Evolutionary conservation across 2,329 filamentous ascomycete species (phyloP).

Genomic region (Venturia pyrina): DNA sequence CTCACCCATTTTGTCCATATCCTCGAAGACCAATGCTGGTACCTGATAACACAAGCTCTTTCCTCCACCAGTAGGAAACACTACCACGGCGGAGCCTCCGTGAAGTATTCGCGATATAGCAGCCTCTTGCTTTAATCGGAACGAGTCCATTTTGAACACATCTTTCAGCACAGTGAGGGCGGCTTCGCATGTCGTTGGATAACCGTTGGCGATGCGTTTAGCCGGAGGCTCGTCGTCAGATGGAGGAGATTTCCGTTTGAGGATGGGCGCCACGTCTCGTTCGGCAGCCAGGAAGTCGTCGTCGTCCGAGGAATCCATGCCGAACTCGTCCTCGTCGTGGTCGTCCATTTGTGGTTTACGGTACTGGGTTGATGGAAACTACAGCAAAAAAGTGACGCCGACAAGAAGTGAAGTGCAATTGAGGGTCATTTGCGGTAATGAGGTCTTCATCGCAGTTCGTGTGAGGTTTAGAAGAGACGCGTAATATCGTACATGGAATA

Average conservation of each 20-base stretch:
- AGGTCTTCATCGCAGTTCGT: background rate
- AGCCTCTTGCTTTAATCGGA: constrained; percentile 37
- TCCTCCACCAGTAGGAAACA: constrained; percentile 35
- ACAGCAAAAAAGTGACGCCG: background rate
- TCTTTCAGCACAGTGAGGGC: constrained; percentile 26
- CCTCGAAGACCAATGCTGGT: constrained; percentile 33
- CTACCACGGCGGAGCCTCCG: constrained; percentile 33
- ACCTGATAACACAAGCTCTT: constrained; percentile 34
- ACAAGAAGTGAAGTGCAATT: too few relatives aligned
- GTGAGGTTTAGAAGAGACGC: background rate
- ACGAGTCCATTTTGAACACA: constrained; percentile 31
- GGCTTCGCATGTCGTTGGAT: background rate
- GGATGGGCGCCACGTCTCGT: background rate
- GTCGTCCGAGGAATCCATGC: constrained; percentile 18
- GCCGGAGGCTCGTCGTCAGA: background rate
- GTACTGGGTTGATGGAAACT: background rate
- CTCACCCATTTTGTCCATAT: constrained; percentile 48
- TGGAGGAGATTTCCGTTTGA: background rate
- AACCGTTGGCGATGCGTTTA: background rate
- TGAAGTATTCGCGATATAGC: constrained; percentile 34
- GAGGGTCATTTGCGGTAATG: background rate
- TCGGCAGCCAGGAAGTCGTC: constrained; percentile 16
- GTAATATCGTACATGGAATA: background rate
- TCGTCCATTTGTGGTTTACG: background rate
- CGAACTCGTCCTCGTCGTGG: constrained; percentile 19